These are phyloP conservation scores for Trypanosoma platydactyli DNA, from an alignment of 208 protist genomes.

Conservation along the genomic window DNA sequence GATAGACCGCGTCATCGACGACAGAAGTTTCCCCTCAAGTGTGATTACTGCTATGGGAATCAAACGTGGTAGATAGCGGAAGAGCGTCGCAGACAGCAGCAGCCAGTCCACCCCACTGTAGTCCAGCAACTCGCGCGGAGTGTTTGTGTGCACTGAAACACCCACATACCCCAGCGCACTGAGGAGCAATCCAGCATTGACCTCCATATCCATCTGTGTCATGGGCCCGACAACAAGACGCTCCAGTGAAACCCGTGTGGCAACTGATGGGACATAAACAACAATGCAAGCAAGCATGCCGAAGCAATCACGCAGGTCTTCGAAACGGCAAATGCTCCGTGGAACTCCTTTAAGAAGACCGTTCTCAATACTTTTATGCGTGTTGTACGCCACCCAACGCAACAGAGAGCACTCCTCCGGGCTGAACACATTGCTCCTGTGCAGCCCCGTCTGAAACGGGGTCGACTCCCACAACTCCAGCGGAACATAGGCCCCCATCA, in stretches of 20 bases:
- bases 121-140: conserved; percentile 52
- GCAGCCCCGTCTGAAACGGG: conserved; percentile 31
- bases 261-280: conserved; percentile 64
- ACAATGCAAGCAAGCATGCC: conserved; percentile 66
- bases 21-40: conserved; percentile 83
- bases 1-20: conserved; percentile 65
- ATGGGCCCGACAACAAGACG: conserved; percentile 36
- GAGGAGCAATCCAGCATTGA: conserved; percentile 59
- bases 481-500: conserved; percentile 19
- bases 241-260: conserved; percentile 30
- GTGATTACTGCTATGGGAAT: conserved; percentile 57
- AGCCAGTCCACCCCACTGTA: conserved; percentile 57
- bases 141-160: conserved; percentile 31
- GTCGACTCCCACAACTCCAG: conserved; percentile 35
- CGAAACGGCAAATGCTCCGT: conserved; percentile 49
- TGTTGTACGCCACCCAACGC: conserved; percentile 67
- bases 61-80: conserved; percentile 78
- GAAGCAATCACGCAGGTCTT: conserved; percentile 70
- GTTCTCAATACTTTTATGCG: conserved; percentile 22
- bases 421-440: conserved; percentile 87
- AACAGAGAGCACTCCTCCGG: conserved; percentile 82
- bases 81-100: conserved; percentile 82
- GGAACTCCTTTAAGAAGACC: conserved; percentile 13
- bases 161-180: conserved; percentile 49
- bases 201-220: conserved; percentile 41